Evolutionary conservation across 1,284 basidiomycete genomes (phyloP).

Genomic region (Marasmius tenuissimus): DNA sequence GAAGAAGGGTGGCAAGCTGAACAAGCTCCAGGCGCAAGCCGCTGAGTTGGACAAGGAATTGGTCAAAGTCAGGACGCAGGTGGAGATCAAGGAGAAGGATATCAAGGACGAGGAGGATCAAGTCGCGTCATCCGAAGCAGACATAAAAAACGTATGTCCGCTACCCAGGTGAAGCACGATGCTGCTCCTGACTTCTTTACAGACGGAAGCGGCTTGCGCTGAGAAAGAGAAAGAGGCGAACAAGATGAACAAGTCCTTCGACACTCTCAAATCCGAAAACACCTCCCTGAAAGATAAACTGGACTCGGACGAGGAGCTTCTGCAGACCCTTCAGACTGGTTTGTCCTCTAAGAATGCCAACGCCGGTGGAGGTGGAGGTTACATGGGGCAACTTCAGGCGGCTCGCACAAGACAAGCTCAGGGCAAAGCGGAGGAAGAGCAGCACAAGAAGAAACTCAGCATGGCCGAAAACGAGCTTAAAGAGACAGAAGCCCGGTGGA

Average conservation of each 20-base stretch:
- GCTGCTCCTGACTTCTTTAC: background rate
- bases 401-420: conserved; percentile 78
- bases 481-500: conserved; percentile 77
- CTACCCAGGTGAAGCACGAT: conserved; percentile 2
- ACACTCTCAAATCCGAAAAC: conserved; percentile 74
- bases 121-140: conserved; percentile 53
- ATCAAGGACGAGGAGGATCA: conserved; percentile 82
- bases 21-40: conserved; percentile 78
- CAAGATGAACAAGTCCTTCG: conserved; percentile 61
- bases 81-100: conserved; percentile 78
- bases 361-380: conserved; percentile 76
- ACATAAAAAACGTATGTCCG: conserved; percentile 59
- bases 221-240: conserved; percentile 64
- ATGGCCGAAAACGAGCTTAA: conserved; percentile 85
- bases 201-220: conserved; percentile 59
- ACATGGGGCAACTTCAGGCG: conserved; percentile 95
- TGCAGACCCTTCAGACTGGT: conserved; percentile 94
- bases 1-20: conserved; percentile 78
- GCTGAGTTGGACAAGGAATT: conserved; percentile 80
- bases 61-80: conserved; percentile 87
- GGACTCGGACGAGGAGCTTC: conserved; percentile 84
- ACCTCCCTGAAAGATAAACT: conserved; percentile 65
- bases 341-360: conserved; percentile 70
- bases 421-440: conserved; percentile 84
- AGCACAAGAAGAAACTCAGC: conserved; percentile 75